Base-by-base conservation (phyloP, 441 rosid species). In the Croton setiger region DNA sequence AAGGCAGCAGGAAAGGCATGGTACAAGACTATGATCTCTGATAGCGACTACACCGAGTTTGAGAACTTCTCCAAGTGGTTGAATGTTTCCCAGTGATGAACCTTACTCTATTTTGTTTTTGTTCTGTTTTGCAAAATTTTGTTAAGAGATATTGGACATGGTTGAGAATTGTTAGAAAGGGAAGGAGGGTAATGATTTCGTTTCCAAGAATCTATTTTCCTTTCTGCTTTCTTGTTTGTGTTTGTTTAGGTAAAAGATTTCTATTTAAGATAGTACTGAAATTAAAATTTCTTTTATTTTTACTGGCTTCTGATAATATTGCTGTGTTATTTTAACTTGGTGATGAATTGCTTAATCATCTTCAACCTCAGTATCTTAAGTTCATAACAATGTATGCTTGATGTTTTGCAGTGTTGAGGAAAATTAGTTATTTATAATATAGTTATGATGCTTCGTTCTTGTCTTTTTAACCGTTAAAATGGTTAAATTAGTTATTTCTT, bases 1-100 rank as follows among this genome's bases (percentile, higher is more conserved):
- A 88, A 66, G 83, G 80, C 90, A 8, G 97, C 97, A 0, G 99
- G 99, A 7, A 92, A 90, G 79, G 86, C 96, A 20, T 92, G 96
- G 96, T 92, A 92, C 69, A 75, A 85, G 73, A 92, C 98, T 0
- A 95, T 92, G 99, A 88, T 90, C 21, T 90, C 96, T 0, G 99
- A 95, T 78, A 83, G 94, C 39, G 99, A 94, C 67, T 94, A 88
- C 82, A 87, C 97, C 0, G 97, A 92, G 84, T 94, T 94, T 23
- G 99, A 95, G 27, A 89, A 84, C 80, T 95, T 95, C 87, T 70
- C 93, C 3, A 95, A 95, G 68, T 95, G 98, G 99, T 85, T 95
- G 4, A 96, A 93, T 44, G 98, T 83, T 31, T 81, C 89, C 2
- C 98, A 95, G 93, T 95, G 67, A 84, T 81, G n/a, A n/a, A n/a